Evolutionary conservation across 2,329 filamentous ascomycete species (phyloP), one percentile per base, ranked within the genome.

Genomic region (Scedosporium aurantiacum): DNA sequence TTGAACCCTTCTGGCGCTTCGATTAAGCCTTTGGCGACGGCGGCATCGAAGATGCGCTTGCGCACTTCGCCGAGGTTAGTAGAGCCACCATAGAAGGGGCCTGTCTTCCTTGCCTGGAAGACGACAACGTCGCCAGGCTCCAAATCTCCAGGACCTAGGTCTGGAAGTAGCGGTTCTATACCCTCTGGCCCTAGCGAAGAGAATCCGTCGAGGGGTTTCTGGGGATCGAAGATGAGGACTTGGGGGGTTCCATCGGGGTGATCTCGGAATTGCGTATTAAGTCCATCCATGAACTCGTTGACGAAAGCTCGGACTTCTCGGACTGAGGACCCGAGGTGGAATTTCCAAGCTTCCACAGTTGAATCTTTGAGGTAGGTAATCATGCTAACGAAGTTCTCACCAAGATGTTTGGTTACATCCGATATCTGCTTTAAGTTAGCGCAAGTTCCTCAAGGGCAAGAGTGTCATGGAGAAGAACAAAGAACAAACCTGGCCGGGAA

Each of bases 221-320:
- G 80, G 0, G 83, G 79, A 70, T 97, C 88, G 66, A 84, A 86
- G 1, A 95, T 76, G 63, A 95, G 86, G 7, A 94, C 81, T 2
- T 88, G 90, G 0, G 92, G 91, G 55, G 84, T 86, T n/a, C 91
- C 91, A 55, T 90, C 82, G 0, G 85, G 79, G 64, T 92, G 93
- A 3, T 83, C 78, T n/a, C 82, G 79, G 59, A 92, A 84, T 0
- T 80, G 73, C 72, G 68, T 81, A 70, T 70, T 87, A 68, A 71
- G 82, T 76, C 69, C 65, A 45, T 91, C 85, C 75, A 96, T 85
- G 72, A 95, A 92, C 1, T 79, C 71, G 16, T 75, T 75, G 21
- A 92, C 78, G 66, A 93, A 90, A 4, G 80, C 73, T 3, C 78
- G 78, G 1, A 83, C 85, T 54, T 80, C 75, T 25, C 78, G 73